Evolutionary conservation across 2,329 filamentous ascomycete species (phyloP).

Genomic region (Venturia pyrina): DNA sequence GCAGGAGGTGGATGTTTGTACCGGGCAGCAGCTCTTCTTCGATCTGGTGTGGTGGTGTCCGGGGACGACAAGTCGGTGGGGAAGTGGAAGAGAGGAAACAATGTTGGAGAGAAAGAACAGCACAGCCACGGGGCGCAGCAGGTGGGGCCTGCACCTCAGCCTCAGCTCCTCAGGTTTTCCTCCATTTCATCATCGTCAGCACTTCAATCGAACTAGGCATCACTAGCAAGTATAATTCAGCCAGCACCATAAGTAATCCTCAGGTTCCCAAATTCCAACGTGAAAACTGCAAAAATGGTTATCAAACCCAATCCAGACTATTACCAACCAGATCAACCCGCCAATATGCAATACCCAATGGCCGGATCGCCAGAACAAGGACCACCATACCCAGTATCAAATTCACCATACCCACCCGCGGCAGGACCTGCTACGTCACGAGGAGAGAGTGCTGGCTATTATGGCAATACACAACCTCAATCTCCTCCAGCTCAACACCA

Average conservation of each 20-base stretch:
- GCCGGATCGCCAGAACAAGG: not conserved
- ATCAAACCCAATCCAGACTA: not conserved
- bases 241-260: not conserved
- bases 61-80: no score
- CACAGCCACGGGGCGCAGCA: no score
- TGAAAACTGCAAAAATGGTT: not conserved
- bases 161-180: no score
- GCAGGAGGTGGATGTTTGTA: no score
- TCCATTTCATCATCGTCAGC: not conserved
- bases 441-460: slow-evolving; percentile 1
- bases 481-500: not conserved
- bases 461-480: slow-evolving; percentile 2
- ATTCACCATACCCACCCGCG: not conserved
- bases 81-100: no score
- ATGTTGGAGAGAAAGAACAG: no score
- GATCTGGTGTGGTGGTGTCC: no score
- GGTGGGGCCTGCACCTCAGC: no score
- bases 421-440: not conserved
- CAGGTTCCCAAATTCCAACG: not conserved
- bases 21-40: no score
- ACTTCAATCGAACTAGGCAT: not conserved
- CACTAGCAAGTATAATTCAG: not conserved
- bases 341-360: slow-evolving; percentile 6
- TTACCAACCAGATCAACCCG: not conserved
- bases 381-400: not conserved